A percentile compares a stretch with the other conserved stretches of the same genome.
These are phyloP conservation scores for Erythrobasidium hasegawianum DNA, from an alignment of 1,284 basidiomycete species.

Conservation along the genomic window DNA sequence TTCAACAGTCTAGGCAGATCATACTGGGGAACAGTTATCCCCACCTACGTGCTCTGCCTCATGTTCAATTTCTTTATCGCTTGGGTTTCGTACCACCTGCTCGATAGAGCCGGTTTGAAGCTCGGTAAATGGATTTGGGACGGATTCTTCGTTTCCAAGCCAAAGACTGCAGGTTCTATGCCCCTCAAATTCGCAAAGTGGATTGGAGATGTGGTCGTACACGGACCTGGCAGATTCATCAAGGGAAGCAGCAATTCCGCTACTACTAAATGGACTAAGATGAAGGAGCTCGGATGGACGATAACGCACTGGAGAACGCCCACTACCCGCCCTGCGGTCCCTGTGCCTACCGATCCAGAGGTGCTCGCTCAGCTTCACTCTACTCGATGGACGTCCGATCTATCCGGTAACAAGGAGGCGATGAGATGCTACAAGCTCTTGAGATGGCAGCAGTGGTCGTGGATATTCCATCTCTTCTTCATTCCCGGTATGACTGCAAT, in stretches of 20 bases:
- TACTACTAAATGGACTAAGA: slow-evolving; percentile 29
- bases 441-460: slow-evolving; percentile 47
- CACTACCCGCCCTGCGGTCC: slow-evolving; percentile 44
- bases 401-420: slow-evolving; percentile 48
- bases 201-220: slow-evolving; percentile 40
- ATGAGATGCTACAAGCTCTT: slow-evolving; percentile 48
- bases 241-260: slow-evolving; percentile 33
- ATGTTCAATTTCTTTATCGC: slow-evolving; percentile 50
- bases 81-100: slow-evolving; percentile 50
- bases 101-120: slow-evolving; percentile 47
- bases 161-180: slow-evolving; percentile 45
- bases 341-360: slow-evolving; percentile 47
- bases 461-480: slow-evolving; percentile 47
- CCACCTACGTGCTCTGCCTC: slow-evolving; percentile 49
- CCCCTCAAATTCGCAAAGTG: slow-evolving; percentile 44
- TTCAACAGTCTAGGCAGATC: slow-evolving; percentile 46
- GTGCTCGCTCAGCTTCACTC: slow-evolving; percentile 49
- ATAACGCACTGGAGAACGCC: slow-evolving; percentile 47
- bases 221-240: slow-evolving; percentile 41
- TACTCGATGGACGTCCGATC: slow-evolving; percentile 50
- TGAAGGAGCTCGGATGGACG: slow-evolving; percentile 39
- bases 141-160: slow-evolving; percentile 49
- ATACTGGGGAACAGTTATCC: slow-evolving; percentile 51
- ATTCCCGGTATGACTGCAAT: slow-evolving; percentile 49
- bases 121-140: slow-evolving; percentile 51